Percentiles rank a stretch among this genome's conserved stretches.
phyloP scores from a whole-genome alignment of 768 basidiomycete genomes.

The Tylopilus intermedius region DNA sequence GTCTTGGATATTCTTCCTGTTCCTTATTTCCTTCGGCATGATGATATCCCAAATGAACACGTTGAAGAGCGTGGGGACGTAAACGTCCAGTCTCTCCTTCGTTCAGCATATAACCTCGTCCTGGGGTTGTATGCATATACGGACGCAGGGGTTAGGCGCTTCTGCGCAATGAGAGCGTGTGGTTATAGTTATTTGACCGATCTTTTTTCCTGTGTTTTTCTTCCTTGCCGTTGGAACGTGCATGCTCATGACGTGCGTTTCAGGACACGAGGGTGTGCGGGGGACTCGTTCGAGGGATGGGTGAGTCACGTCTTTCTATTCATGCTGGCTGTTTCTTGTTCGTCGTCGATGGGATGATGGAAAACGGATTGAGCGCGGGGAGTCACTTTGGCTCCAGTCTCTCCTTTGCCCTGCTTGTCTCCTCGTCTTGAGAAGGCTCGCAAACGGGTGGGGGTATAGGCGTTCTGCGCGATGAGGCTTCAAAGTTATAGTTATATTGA shows the following conservation, averaged over 20 bases:
- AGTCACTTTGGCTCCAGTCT: slow-evolving; percentile 19
- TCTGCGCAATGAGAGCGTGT: slow-evolving; percentile 30
- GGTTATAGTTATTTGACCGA: slow-evolving; percentile 36
- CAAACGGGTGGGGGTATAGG: slow-evolving; percentile 21
- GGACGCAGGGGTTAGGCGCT: slow-evolving; percentile 32
- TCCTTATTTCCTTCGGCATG: slow-evolving; percentile 10
- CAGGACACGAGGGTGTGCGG: slow-evolving; percentile 1
- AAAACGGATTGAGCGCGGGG: slow-evolving; percentile 24
- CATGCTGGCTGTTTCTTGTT: neutral
- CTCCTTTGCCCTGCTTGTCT: slow-evolving; percentile 15
- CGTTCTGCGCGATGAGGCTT: slow-evolving; percentile 22
- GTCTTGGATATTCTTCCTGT: neutral
- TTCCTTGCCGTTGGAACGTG: neutral
- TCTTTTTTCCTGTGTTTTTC: neutral
- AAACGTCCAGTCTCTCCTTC: slow-evolving; percentile 31
- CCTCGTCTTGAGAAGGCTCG: slow-evolving; percentile 27
- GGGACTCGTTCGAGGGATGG: neutral
- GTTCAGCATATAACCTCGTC: slow-evolving; percentile 32
- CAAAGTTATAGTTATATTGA: slow-evolving; percentile 34
- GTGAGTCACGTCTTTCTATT: slow-evolving; percentile 4
- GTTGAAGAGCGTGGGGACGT: slow-evolving; percentile 30
- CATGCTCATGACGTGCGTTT: slow-evolving; percentile 9
- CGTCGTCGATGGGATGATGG: slow-evolving; percentile 28
- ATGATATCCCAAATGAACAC: slow-evolving; percentile 28
- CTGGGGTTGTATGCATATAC: slow-evolving; percentile 33